These are phyloP conservation scores for Monosporozyma aerobia DNA, from an alignment of 805 yeast genomes.

Conservation along the genomic window DNA sequence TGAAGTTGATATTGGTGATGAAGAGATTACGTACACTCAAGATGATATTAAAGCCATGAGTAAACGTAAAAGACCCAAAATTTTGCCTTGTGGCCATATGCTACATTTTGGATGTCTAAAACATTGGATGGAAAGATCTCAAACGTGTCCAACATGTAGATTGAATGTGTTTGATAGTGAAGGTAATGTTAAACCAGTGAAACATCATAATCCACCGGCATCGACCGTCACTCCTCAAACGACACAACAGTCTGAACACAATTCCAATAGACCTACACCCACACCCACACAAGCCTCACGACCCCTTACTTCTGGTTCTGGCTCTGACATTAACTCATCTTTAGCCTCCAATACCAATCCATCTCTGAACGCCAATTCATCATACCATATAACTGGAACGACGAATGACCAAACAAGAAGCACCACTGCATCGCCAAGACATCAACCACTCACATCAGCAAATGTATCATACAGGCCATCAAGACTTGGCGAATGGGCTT, in stretches of 20 bases:
- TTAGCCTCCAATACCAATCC: background rate
- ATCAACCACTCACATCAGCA: background rate
- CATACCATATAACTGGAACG: background rate
- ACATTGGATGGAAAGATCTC: slow-evolving; percentile 88
- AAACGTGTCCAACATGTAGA: slow-evolving; percentile 88
- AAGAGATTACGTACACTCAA: slow-evolving; percentile 2
- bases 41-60: slow-evolving; percentile 5
- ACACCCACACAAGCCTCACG: slow-evolving; percentile 1
- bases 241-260: background rate
- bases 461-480: background rate
- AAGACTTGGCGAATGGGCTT: background rate
- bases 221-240: background rate
- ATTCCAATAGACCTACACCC: background rate
- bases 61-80: slow-evolving; percentile 47
- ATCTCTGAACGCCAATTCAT: background rate
- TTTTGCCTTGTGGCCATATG: slow-evolving; percentile 75
- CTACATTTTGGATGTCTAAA: slow-evolving; percentile 84
- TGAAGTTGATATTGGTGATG: background rate
- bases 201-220: background rate
- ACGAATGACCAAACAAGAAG: background rate
- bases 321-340: background rate
- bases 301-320: background rate
- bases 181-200: slow-evolving; percentile 3
- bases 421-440: background rate
- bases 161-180: slow-evolving; percentile 45